Percentiles rank a stretch among this genome's conserved stretches.
These are phyloP conservation scores for Lippia alba DNA, from an alignment of 305 asterid genomes.

Conservation along the genomic window DNA sequence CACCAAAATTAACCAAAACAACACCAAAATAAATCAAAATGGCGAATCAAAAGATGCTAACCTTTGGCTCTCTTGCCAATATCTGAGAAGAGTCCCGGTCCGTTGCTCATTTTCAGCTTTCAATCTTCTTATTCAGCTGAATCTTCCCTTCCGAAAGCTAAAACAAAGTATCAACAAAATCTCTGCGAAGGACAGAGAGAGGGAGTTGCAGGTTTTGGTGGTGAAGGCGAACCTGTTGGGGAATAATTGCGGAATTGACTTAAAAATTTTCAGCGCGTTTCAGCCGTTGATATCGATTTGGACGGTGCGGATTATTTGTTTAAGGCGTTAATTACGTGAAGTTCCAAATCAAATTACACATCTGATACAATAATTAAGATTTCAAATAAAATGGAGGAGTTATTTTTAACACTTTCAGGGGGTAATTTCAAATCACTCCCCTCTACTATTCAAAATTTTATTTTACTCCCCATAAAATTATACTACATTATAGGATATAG, in stretches of 20 bases:
- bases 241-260: slow-evolving; percentile 30
- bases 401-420: no score
- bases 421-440: no score
- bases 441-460: no score
- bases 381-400: no score
- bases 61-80: slow-evolving; percentile 98
- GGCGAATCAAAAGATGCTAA: slow-evolving; percentile 35
- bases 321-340: no score
- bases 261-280: slow-evolving; percentile 13
- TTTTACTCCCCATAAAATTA: no score
- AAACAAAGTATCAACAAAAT: slow-evolving; percentile 24
- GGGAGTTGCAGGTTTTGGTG: slow-evolving; percentile 19
- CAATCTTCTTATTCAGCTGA: neutral
- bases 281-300: slow-evolving; percentile 23
- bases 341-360: no score
- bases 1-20: neutral
- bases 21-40: neutral
- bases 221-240: slow-evolving; percentile 23
- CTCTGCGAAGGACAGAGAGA: slow-evolving; percentile 5
- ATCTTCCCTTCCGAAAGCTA: no score
- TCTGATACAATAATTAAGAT: no score
- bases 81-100: slow-evolving; percentile 93
- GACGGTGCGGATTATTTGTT: slow-evolving; percentile 12
- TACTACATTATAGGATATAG: no score
- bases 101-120: slow-evolving; percentile 74